Evolutionary conservation across 176 grass and related monocot genomes (phyloP).

Genomic region (Thalia dealbata): DNA sequence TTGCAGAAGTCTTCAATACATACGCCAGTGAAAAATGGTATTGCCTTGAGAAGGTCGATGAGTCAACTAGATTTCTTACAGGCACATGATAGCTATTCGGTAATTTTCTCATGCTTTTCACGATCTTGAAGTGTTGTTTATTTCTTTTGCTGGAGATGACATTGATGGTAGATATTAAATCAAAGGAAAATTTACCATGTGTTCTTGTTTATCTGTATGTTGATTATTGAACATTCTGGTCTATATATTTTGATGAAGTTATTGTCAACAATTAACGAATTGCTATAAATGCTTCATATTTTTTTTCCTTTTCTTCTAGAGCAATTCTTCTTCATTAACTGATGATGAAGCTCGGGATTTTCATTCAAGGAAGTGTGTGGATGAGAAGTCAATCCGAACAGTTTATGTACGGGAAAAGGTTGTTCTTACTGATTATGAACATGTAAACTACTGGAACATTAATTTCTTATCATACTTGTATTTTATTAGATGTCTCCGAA

Average conservation of each 20-base stretch:
- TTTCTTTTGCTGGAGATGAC: not conserved
- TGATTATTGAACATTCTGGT: not conserved
- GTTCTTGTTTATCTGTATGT: not conserved
- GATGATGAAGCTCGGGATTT: conserved; percentile 69
- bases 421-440: not conserved
- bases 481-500: no score
- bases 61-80: conserved; percentile 68
- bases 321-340: conserved; percentile 83
- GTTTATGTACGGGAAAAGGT: conserved; percentile 58
- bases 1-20: conserved; percentile 29
- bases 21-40: conserved; percentile 41
- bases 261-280: no score
- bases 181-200: not conserved
- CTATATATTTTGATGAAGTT: not conserved
- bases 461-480: not conserved
- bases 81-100: conserved; percentile 62
- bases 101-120: conserved; percentile 31
- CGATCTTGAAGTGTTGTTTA: not conserved
- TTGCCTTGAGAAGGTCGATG: conserved; percentile 41
- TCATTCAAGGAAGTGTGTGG: conserved; percentile 27
- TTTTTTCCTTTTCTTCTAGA: conserved; percentile 32
- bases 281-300: conserved; percentile 9
- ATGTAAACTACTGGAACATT: not conserved
- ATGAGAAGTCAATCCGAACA: conserved; percentile 37
- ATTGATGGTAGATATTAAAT: not conserved